A percentile compares a stretch with the other conserved stretches of the same genome.
phyloP scores from a whole-genome alignment of 2,329 filamentous ascomycete species.

The Pseudogymnoascus sp. region DNA sequence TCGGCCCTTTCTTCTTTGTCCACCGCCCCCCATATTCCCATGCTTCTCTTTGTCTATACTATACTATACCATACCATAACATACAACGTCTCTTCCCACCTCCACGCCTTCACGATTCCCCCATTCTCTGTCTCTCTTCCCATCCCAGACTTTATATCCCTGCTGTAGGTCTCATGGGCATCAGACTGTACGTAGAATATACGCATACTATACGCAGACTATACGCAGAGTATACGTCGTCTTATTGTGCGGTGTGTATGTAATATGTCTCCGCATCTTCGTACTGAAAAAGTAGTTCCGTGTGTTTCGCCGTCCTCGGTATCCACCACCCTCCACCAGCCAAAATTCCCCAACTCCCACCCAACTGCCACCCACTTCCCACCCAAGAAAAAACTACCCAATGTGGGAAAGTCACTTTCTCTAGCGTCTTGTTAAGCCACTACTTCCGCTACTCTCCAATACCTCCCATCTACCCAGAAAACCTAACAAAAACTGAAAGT shows the following conservation, averaged over 20 bases:
- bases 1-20: neutral
- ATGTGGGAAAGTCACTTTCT: neutral
- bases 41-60: neutral
- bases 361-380: neutral
- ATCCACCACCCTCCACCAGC: neutral
- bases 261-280: neutral
- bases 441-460: neutral
- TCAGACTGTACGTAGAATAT: neutral
- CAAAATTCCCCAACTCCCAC: neutral
- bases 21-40: neutral
- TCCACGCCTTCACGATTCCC: neutral
- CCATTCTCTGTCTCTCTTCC: neutral
- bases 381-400: neutral
- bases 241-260: neutral
- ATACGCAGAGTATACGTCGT: neutral
- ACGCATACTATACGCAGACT: neutral
- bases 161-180: slow-evolving; percentile 19
- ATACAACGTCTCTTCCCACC: neutral
- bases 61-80: neutral
- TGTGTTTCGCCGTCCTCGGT: neutral
- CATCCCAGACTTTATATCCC: slow-evolving; percentile 14
- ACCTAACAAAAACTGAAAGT: neutral
- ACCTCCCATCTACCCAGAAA: neutral
- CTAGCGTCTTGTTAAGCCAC: neutral
- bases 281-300: neutral